A percentile compares a stretch with the other conserved stretches of the same genome.
Evolutionary conservation across 2,329 filamentous ascomycete species (phyloP).

Genomic region (Epicoccum nigrum): DNA sequence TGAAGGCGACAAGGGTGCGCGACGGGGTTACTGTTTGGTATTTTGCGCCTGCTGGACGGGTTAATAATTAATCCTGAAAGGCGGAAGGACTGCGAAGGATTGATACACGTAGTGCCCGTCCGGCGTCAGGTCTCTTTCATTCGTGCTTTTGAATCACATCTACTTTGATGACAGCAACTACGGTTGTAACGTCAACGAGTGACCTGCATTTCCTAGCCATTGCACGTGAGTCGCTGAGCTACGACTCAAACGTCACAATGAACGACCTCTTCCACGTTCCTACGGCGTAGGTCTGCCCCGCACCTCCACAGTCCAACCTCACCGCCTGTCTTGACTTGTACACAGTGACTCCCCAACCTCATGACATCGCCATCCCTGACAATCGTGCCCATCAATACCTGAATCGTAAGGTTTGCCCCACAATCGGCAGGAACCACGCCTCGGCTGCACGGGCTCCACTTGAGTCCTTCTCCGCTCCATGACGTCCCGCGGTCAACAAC

Average conservation of each 20-base stretch:
- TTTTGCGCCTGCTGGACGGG: slow-evolving; percentile 19
- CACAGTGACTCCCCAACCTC: slow-evolving; percentile 8
- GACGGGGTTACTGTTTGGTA: slow-evolving; percentile 3
- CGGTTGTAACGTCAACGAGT: background rate
- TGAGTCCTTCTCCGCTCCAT: slow-evolving; percentile 15
- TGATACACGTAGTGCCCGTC: slow-evolving; percentile 3
- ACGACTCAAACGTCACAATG: slow-evolving; percentile 2
- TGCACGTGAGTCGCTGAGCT: background rate
- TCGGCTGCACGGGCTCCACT: slow-evolving; percentile 19
- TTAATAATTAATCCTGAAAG: slow-evolving; percentile 16
- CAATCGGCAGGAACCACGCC: slow-evolving; percentile 15
- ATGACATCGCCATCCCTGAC: slow-evolving; percentile 13
- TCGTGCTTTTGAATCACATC: background rate
- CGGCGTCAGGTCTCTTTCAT: slow-evolving; percentile 1
- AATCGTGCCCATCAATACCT: slow-evolving; percentile 17
- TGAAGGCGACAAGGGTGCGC: background rate
- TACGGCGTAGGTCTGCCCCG: slow-evolving; percentile 6
- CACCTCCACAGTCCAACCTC: slow-evolving; percentile 8
- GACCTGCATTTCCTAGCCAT: background rate
- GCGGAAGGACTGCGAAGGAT: slow-evolving; percentile 4
- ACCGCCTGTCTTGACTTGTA: background rate
- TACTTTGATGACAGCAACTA: background rate
- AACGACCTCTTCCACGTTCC: background rate
- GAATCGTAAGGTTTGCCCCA: slow-evolving; percentile 16
- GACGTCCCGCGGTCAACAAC: slow-evolving; percentile 10